Base-by-base conservation (phyloP, 129 eudicot species). In the Arctium minus region DNA sequence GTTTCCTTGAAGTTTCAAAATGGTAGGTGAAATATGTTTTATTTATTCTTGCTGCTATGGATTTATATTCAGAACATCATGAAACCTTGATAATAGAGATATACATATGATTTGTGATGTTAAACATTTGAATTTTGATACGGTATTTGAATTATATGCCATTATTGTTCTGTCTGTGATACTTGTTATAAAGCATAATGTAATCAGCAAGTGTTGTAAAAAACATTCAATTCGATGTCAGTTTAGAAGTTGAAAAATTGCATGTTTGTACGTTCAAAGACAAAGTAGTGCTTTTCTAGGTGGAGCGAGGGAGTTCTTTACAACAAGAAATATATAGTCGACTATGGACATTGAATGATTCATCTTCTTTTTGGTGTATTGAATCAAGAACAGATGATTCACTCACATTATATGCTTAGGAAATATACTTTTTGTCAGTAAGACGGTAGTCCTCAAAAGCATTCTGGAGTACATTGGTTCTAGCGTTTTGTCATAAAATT, bases 11-110 rank as follows among this genome's bases (percentile, higher is more conserved):
- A 42, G 38, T 62, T 72, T 73, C 80, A 65, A 22, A 73, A 84
- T 84, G 87, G 87, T 84, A 79, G 29, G 80, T 62, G 36, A 48
- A 69, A 71, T 39, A 33, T 56, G 44, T 76, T 50, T 70, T 50
- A 29, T 83, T 53, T 38, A 2, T 81, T 2, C 39, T 27, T 60
- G n/a, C 1, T 73, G 62, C 79, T 36, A 73, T 81, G 39, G 44
- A 73, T 81, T 73, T 10, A 36, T 53, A 53, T 72, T 53, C 18
- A 38, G 42, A 60, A 38, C 42, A 62, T 73, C 44, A 29, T 38
- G 79, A 53, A 27, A 36, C 3, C 50, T 35, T 31, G 29, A 27
- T 69, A 12, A 18, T 50, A 13, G 62, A 50, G n/a, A 50, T 50
- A 56, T 56, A 56, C 67, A 17, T 60, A 60, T 60, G 68, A 5